Conservation (phyloP, 352 stramenopile genomes). For the Elongisporangium prolatum region DNA sequence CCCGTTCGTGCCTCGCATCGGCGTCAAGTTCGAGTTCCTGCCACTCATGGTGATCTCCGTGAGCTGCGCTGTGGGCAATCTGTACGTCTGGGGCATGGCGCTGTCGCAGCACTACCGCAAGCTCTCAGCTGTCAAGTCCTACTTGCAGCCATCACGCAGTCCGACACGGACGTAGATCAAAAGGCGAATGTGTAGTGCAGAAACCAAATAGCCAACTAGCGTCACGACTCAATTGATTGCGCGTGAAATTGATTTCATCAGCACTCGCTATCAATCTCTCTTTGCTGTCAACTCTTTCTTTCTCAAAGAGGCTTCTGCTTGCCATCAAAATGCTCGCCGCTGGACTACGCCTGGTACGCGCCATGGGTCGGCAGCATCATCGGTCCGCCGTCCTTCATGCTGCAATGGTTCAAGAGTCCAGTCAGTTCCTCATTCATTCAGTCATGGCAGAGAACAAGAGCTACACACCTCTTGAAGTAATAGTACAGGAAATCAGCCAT, state of each 20-base stretch:
- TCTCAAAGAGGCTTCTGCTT: background rate
- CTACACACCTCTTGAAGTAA: conserved; percentile 94
- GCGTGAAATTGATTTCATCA: background rate
- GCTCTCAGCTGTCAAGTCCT: conserved; percentile 63
- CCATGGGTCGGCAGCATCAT: conserved; percentile 89
- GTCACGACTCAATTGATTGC: background rate
- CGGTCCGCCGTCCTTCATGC: conserved; percentile 84
- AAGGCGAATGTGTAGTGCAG: background rate
- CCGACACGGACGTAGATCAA: background rate
- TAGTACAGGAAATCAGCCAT: conserved; percentile 99
- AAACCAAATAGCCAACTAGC: background rate
- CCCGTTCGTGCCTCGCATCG: conserved; percentile 44
- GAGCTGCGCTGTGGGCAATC: conserved; percentile 59
- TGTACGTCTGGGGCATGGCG: conserved; percentile 72
- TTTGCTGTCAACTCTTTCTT: background rate
- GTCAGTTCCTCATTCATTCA: too few relatives aligned
- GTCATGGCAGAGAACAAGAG: too few relatives aligned
- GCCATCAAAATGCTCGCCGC: too few relatives aligned
- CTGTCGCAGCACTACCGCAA: conserved; percentile 65
- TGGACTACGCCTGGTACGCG: conserved; percentile 67
- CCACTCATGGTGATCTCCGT: conserved; percentile 81
- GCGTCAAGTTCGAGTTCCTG: conserved; percentile 57
- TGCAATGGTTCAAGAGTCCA: conserved; percentile 14
- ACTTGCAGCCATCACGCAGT: conserved; percentile 29
- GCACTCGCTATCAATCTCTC: background rate